Evolutionary conservation across 441 rosid genomes (phyloP).

Genomic region (Geranium incanum): DNA sequence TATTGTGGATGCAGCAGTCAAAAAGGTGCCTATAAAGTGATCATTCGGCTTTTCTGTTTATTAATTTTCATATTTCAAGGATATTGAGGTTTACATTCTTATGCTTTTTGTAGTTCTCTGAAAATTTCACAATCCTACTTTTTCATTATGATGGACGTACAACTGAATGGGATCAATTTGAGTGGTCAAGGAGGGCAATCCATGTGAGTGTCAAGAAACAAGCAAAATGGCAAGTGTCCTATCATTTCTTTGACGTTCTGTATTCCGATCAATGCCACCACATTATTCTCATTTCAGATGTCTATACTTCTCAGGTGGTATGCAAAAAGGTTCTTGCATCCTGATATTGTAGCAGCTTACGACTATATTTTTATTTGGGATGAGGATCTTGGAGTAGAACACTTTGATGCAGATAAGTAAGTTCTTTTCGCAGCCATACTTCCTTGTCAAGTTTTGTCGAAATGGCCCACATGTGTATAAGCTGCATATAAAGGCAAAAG

Average conservation of each 20-base stretch:
- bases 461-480: neutral
- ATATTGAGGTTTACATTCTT: constrained; percentile 21
- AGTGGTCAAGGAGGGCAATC: constrained; percentile 65
- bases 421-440: constrained; percentile 13
- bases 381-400: constrained; percentile 51
- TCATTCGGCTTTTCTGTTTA: constrained; percentile 4
- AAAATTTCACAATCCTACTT: constrained; percentile 56
- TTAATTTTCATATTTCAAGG: constrained; percentile 6
- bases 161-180: constrained; percentile 60
- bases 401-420: constrained; percentile 61
- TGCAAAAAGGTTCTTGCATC: constrained; percentile 72
- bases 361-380: constrained; percentile 37
- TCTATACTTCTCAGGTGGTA: constrained; percentile 49
- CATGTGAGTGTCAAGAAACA: constrained; percentile 57
- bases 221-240: constrained; percentile 54
- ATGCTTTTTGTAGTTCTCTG: constrained; percentile 46
- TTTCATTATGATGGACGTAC: constrained; percentile 70
- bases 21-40: constrained; percentile 40
- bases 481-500: neutral
- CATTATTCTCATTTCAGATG: constrained; percentile 11
- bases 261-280: neutral
- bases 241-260: neutral
- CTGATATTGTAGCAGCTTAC: constrained; percentile 59
- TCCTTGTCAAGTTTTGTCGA: constrained; percentile 12
- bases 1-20: constrained; percentile 46